phyloP scores from a whole-genome alignment of 1,284 basidiomycete species.

The Irpex sp. region DNA sequence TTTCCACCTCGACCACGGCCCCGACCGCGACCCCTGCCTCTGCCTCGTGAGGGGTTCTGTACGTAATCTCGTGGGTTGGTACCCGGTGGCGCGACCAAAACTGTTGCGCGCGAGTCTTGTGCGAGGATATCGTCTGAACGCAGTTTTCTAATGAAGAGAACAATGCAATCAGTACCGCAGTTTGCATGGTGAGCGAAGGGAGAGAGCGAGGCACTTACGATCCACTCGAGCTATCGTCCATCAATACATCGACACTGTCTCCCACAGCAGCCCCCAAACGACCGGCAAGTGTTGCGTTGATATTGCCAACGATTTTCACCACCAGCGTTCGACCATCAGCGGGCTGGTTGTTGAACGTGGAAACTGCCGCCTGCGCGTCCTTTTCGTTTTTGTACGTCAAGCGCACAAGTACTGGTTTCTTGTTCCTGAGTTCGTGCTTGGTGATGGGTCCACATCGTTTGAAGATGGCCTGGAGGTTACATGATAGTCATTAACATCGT shows the following conservation, averaged over 20 bases:
- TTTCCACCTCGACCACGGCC: constrained; percentile 28
- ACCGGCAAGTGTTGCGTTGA: constrained; percentile 50
- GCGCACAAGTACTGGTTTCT: constrained; percentile 53
- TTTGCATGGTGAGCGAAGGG: not conserved
- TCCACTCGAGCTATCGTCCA: constrained; percentile 44
- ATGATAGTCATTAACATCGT: not conserved
- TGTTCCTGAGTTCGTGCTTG: constrained; percentile 38
- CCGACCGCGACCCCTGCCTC: constrained; percentile 28
- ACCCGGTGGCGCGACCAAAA: constrained; percentile 70
- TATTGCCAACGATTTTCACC: constrained; percentile 61
- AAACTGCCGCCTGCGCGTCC: constrained; percentile 65
- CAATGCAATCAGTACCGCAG: not conserved
- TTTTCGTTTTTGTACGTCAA: constrained; percentile 68
- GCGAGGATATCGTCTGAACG: constrained; percentile 75
- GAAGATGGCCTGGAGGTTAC: constrained; percentile 65
- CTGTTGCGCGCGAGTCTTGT: constrained; percentile 64
- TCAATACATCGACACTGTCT: constrained; percentile 64
- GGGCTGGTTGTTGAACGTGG: constrained; percentile 74
- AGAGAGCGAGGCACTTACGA: constrained; percentile 48
- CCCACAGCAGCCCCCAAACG: constrained; percentile 53
- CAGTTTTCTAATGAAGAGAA: constrained; percentile 63
- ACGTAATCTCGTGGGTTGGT: constrained; percentile 54
- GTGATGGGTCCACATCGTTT: constrained; percentile 72
- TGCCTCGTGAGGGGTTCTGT: constrained; percentile 29
- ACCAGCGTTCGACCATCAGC: constrained; percentile 77